Evolutionary conservation across 2,329 filamentous ascomycete genomes (phyloP), one percentile per base, ranked within the genome.

Genomic region (Fusarium mangiferae): DNA sequence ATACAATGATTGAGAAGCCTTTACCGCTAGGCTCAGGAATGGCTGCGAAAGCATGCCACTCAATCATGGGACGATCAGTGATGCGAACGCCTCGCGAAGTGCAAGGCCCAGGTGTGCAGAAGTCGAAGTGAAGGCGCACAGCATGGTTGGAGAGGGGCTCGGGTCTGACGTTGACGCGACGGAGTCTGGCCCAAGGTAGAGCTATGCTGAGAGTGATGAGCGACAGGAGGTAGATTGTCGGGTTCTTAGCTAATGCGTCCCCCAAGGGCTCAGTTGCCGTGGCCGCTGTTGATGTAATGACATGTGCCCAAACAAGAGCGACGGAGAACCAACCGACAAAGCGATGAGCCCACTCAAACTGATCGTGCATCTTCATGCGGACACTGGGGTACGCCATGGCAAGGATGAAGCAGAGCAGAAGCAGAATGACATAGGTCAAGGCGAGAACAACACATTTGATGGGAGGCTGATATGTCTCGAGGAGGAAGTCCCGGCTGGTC

Each of bases 21-120:
- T 82, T 80, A 1, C 73, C 73, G 15, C 44, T 68, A 1, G 87
- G 84, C 69, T 90, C 87, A 2, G 91, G 89, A 59, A 94, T 92
- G 0, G 90, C 90, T 35, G 92, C 92, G 76, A 94, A 94, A 2
- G 89, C 87, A 79, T 94, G 92, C 85, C 90, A 92, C 80, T 94
- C 91, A 14, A 85, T 83, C 45, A 93, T 82, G 0, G 91, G 91
- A 10, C 85, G 84, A 58, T 89, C 86, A 13, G 90, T 87, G n/a
- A 93, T 83, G 28, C 90, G 87, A 38, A 85, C 83, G 12, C 72
- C 75, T 5, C 68, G 45, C 1, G 72, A 74, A 1, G 73, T 70
- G 36, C 73, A 74, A 1, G 75, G 75, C 0, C 58, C 56, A 15
- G 89, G 87, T 22, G 85, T 85, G 49, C 86, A 85, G 81, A 91